Conservation (phyloP, 192 early-diverging fungal genomes). For the Linnemannia hyalina region DNA sequence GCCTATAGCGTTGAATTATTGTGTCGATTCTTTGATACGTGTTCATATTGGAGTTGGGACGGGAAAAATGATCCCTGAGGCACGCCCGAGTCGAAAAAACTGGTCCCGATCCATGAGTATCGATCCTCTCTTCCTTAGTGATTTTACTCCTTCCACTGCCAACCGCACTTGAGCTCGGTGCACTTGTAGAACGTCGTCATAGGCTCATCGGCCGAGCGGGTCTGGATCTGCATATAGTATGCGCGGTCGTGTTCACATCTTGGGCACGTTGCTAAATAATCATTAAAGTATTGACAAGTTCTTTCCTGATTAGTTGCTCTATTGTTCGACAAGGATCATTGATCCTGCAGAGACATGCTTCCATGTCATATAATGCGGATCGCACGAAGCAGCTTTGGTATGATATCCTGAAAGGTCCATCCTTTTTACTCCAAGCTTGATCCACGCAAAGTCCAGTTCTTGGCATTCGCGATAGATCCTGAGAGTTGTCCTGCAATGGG, state of each 20-base stretch:
- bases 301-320: neutral
- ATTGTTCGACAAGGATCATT: neutral
- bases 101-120: neutral
- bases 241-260: slow-evolving; percentile 79
- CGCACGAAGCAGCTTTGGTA: no score
- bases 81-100: neutral
- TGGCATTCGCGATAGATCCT: no score
- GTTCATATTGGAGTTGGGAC: neutral
- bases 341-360: neutral
- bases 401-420: no score
- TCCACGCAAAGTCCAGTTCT: no score
- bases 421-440: no score
- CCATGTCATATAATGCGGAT: neutral
- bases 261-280: slow-evolving; percentile 65
- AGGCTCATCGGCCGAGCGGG: slow-evolving; percentile 95
- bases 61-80: neutral
- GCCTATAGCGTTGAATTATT: neutral
- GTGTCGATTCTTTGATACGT: neutral
- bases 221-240: slow-evolving; percentile 93
- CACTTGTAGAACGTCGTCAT: slow-evolving; percentile 94
- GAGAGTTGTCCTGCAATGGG: neutral
- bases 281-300: neutral
- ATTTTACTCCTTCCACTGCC: slow-evolving; percentile 77
- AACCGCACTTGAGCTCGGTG: slow-evolving; percentile 73
- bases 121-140: neutral